These are phyloP conservation scores for Kwoniella sp. DNA, from an alignment of 768 basidiomycete species.

Conservation along the genomic window DNA sequence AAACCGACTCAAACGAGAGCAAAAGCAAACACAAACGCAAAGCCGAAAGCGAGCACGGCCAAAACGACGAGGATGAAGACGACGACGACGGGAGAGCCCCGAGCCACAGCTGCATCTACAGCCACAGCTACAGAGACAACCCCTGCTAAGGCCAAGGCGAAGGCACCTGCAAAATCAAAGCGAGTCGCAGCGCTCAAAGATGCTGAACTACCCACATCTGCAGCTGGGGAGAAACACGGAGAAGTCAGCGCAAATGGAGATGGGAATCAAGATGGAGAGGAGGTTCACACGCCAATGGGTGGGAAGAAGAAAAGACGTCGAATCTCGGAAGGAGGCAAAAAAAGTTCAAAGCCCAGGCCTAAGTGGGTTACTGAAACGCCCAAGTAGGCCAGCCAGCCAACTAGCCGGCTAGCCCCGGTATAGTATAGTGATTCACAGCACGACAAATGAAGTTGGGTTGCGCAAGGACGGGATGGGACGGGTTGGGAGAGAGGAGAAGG, in stretches of 20 bases:
- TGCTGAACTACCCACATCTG: background rate
- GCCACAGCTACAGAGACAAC: background rate
- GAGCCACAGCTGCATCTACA: background rate
- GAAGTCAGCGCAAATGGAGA: background rate
- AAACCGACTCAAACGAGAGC: background rate
- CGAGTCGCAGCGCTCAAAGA: background rate
- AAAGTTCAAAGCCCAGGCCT: constrained; percentile 5
- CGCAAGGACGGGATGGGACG: too few species aligned
- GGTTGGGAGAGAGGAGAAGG: too few species aligned
- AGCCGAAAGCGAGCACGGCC: background rate
- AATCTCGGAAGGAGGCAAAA: background rate
- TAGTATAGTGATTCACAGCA: background rate
- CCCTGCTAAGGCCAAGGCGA: background rate
- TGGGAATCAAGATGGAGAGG: background rate
- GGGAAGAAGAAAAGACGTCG: constrained; percentile 14
- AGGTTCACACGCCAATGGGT: background rate
- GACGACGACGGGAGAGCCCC: background rate
- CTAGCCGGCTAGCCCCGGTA: too few species aligned
- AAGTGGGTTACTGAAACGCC: constrained; percentile 28
- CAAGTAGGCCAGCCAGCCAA: background rate
- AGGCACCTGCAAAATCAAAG: background rate
- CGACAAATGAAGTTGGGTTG: background rate
- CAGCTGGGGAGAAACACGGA: background rate
- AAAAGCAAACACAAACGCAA: background rate
- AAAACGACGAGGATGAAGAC: background rate